Evolutionary conservation across 345 rosid species (phyloP), one percentile per base, ranked within the genome.

Genomic region (Erysimum cheiranthoides): DNA sequence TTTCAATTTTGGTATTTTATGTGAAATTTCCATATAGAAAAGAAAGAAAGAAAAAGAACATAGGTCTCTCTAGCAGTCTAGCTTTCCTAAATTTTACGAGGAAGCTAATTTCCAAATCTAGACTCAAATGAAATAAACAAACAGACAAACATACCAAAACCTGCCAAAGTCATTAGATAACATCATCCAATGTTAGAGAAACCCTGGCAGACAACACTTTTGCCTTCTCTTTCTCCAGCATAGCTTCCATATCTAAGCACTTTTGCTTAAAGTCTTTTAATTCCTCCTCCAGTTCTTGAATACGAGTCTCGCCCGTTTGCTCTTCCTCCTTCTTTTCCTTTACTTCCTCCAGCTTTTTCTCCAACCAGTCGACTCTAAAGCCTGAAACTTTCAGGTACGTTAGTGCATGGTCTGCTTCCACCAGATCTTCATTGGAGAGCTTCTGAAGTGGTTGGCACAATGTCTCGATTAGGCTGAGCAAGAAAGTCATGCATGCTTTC

Each of bases 341-440:
- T 6, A 74, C 50, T 4, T 59, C 62, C 18, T 67, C 52, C 4
- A 67, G 10, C 30, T 60, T 68, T 25, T 12, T 10, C 43, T 68
- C 50, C 61, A 67, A 17, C 79, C 69, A 68, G 12, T 68, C 56
- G 56, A 75, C 28, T n/a, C 51, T 49, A n/a, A 68, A 61, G 0
- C 69, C 74, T 0, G 42, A 47, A 13, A 18, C 3, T 14, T 32
- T 25, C 6, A 75, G 1, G 57, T 59, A 32, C 5, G 2, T 14
- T 5, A 75, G 52, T 0, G 53, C 18, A 40, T 35, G 32, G 16
- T 50, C 25, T 17, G 71, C 68, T 2, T 49, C 73, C 4, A 11
- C 21, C 8, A 68, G 35, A 45, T 75, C 68, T 11, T 61, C 36
- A 3, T 31, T 18, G 11, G 73, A 34, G 18, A 67, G 25, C 4